Evolutionary conservation across 1,284 basidiomycete species (phyloP).

Genomic region (Tetrapyrgos nigripes): DNA sequence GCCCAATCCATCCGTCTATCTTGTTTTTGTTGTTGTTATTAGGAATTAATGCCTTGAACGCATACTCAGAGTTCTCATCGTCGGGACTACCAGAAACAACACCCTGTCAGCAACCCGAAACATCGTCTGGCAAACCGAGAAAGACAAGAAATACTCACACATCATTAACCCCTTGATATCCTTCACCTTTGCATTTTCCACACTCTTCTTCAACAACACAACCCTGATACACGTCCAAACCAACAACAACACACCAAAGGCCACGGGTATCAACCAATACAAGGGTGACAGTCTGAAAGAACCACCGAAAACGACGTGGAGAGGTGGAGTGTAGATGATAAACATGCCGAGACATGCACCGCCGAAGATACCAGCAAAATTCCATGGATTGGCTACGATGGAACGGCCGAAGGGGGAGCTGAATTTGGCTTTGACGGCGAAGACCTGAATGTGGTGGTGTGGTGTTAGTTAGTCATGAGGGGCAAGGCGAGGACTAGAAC

Average conservation of each 20-base stretch:
- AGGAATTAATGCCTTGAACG: conserved; percentile 42
- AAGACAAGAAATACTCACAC: conserved; percentile 51
- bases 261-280: conserved; percentile 72
- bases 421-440: conserved; percentile 71
- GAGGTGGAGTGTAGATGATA: conserved; percentile 71
- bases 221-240: conserved; percentile 66
- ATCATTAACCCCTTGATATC: conserved; percentile 73
- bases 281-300: conserved; percentile 62
- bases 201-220: conserved; percentile 57
- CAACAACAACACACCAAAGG: conserved; percentile 65
- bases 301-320: conserved; percentile 73
- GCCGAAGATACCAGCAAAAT: conserved; percentile 67
- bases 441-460: conserved; percentile 47
- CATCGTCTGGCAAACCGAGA: neutral
- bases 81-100: conserved; percentile 54
- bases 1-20: too few relatives aligned
- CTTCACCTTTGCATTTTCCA: conserved; percentile 62
- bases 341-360: conserved; percentile 71
- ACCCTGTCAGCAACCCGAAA: conserved; percentile 19
- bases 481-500: conserved; percentile 17
- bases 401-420: conserved; percentile 66
- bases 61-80: conserved; percentile 72
- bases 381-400: conserved; percentile 64
- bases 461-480: neutral
- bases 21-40: too few relatives aligned